Conservation (phyloP, 2,329 filamentous ascomycete species). For the Lecanosticta acicola region DNA sequence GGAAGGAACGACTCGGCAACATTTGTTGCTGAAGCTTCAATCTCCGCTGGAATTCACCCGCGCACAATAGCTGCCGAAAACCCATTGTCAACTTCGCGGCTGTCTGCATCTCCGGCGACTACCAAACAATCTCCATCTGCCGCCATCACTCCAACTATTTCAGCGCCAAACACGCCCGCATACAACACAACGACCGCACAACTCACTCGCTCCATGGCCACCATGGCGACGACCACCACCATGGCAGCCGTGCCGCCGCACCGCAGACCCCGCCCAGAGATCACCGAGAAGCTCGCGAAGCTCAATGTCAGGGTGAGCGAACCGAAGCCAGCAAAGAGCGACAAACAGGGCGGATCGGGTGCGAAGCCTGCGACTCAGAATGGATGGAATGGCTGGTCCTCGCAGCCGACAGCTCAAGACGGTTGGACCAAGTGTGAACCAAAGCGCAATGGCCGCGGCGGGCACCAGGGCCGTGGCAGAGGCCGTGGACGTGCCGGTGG, state of each 20-base stretch:
- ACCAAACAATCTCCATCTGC: neutral
- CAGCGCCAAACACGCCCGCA: neutral
- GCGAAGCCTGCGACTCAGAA: neutral
- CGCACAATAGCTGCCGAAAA: slow-evolving; percentile 1
- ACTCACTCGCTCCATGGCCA: too few relatives aligned
- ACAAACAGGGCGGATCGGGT: neutral
- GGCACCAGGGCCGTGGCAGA: slow-evolving; percentile 1
- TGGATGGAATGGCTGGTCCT: neutral
- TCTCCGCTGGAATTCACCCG: neutral
- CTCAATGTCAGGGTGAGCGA: slow-evolving; percentile 15
- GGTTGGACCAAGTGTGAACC: neutral
- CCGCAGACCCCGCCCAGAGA: neutral
- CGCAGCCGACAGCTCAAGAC: neutral
- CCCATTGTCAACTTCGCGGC: slow-evolving; percentile 1
- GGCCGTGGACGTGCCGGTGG: slow-evolving; percentile 2
- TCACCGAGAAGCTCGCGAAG: slow-evolving; percentile 15
- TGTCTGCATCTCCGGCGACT: neutral
- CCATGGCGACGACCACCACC: neutral
- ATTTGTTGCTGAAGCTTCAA: neutral
- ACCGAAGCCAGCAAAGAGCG: slow-evolving; percentile 8
- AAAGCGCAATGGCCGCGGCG: slow-evolving; percentile 3
- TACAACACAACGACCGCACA: neutral
- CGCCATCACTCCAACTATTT: too few relatives aligned
- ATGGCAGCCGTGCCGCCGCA: neutral
- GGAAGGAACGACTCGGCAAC: slow-evolving; percentile 1